phyloP scores from a whole-genome alignment of 495 filamentous ascomycete species.

The Daldinia caldariorum region DNA sequence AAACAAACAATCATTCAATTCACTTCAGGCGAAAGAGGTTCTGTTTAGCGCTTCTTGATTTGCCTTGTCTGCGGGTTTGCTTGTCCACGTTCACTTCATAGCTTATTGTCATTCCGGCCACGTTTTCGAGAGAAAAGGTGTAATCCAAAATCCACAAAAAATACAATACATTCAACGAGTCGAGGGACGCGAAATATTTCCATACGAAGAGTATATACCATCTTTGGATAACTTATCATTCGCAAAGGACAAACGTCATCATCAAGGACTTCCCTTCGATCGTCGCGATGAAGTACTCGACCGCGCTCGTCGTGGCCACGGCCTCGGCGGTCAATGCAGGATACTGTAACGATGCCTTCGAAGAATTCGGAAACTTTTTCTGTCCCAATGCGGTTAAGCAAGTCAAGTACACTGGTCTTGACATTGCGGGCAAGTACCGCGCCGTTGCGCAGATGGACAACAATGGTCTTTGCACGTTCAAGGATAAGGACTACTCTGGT shows the following conservation, averaged over 20 bases:
- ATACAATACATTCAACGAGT: constrained; percentile 20
- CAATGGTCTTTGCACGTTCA: constrained; percentile 63
- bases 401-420: constrained; percentile 69
- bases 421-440: constrained; percentile 65
- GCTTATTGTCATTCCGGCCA: constrained; percentile 28
- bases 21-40: constrained; percentile 19
- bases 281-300: constrained; percentile 41
- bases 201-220: constrained; percentile 12
- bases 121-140: constrained; percentile 17
- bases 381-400: constrained; percentile 65
- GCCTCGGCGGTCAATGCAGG: constrained; percentile 46
- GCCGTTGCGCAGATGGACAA: constrained; percentile 67
- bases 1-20: constrained; percentile 35
- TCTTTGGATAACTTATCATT: constrained; percentile 20
- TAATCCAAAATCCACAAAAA: constrained; percentile 23
- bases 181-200: constrained; percentile 21
- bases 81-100: constrained; percentile 45
- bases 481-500: constrained; percentile 61
- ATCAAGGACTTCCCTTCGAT: constrained; percentile 21
- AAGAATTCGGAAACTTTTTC: constrained; percentile 61
- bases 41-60: constrained; percentile 24
- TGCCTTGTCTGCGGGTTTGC: constrained; percentile 23
- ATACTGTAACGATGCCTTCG: constrained; percentile 41
- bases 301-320: constrained; percentile 42
- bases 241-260: constrained; percentile 18